phyloP scores from a whole-genome alignment of 352 stramenopile genomes.

The Phytophthora pini region DNA sequence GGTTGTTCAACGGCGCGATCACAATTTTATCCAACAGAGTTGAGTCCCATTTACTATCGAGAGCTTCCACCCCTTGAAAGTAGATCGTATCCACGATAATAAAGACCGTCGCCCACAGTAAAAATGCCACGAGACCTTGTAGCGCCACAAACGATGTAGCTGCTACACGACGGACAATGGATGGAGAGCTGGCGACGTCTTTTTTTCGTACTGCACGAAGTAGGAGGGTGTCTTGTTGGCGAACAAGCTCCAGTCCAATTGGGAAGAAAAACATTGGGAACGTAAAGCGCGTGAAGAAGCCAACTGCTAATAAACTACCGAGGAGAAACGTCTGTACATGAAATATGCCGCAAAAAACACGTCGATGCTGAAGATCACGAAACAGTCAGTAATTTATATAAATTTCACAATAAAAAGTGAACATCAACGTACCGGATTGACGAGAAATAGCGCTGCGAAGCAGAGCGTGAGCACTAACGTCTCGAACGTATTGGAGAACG shows the following conservation, averaged over 20 bases:
- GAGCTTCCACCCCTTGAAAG: constrained; percentile 42
- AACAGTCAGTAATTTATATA: constrained; percentile 2
- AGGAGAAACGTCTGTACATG: constrained; percentile 66
- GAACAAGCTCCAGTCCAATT: constrained; percentile 68
- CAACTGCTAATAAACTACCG: constrained; percentile 69
- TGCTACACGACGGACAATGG: constrained; percentile 29
- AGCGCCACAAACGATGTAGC: constrained; percentile 33
- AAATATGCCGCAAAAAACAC: constrained; percentile 34
- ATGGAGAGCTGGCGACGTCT: not conserved
- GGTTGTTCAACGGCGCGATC: constrained; percentile 87
- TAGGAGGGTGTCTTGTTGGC: constrained; percentile 54
- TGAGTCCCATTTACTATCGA: constrained; percentile 13
- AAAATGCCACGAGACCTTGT: constrained; percentile 62
- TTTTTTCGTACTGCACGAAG: constrained; percentile 43
- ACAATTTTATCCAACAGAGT: constrained; percentile 35
- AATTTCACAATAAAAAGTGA: constrained; percentile 10
- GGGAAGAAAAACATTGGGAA: constrained; percentile 87
- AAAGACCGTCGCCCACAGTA: constrained; percentile 36
- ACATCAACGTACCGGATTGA: constrained; percentile 43
- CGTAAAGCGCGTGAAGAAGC: constrained; percentile 85
- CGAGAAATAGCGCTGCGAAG: constrained; percentile 57
- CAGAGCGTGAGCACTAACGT: constrained; percentile 67
- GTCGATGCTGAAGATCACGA: constrained; percentile 43
- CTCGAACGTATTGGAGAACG: constrained; percentile 86
- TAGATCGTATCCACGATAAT: constrained; percentile 68